Evolutionary conservation across 352 stramenopile genomes (phyloP), one percentile per base, ranked within the genome.

Genomic region (Achlya hypogyna): DNA sequence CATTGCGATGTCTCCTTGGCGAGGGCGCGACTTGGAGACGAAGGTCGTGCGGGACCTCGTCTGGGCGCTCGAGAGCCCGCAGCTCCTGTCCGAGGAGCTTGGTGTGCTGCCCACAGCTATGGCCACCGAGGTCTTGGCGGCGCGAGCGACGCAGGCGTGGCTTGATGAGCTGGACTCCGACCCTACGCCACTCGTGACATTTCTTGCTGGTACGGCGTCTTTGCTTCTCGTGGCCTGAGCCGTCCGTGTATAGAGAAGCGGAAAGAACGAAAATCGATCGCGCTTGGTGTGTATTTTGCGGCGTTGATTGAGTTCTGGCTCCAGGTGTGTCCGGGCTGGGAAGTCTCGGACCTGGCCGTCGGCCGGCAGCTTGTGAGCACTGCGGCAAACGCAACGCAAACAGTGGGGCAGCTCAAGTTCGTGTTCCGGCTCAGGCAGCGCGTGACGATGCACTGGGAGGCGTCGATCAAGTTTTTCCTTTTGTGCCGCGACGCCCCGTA

Each of bases 401-500:
- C 82, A 5, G 70, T 91, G 27, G 81, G 82, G 0, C 82, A 89
- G 71, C 72, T 91, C 53, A 89, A 91, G 53, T 88, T 91, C 54
- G 66, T 91, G 6, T 89, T 91, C 69, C 80, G 76, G n/a, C 1
- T 42, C 73, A 49, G 5, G 34, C 68, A 1, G 43, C 0, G 66
- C 8, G 54, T 66, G 74, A 88, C 63, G 2, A 78, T 78, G 40
- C 82, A 91, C 56, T 79, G 88, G n/a, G 81, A 91, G 64, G 85
- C 76, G 22, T 89, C 82, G 1, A 77, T 91, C 70, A 91, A 91
- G 64, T 91, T 89, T 59, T 91, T 91, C 65, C 51, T 91, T 51
- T 58, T 89, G 20, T 59, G 34, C 18, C 47, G 2, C 9, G 49
- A 32, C 4, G 0, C 51, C 22, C 53, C 58, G 32, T 70, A 77